phyloP scores from a whole-genome alignment of 108 stramenopile species.

The Nannochloropsis gaditana region DNA sequence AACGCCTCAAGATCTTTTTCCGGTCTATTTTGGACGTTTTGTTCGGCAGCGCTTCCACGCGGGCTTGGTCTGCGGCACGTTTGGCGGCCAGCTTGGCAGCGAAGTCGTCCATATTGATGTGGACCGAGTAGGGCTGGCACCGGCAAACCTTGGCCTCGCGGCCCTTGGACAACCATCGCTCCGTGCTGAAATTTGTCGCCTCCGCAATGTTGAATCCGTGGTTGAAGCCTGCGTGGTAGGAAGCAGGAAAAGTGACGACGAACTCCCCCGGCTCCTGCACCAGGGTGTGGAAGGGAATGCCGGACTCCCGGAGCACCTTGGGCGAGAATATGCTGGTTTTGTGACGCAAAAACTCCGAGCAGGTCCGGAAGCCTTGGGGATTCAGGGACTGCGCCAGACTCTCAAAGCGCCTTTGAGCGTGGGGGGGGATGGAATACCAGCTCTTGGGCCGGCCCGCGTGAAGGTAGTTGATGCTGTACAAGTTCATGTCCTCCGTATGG shows the following conservation, averaged over 20 bases:
- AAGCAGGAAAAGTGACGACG: constrained; percentile 86
- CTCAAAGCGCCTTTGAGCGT: constrained; percentile 72
- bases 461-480: constrained; percentile 91
- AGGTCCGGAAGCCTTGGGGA: constrained; percentile 60
- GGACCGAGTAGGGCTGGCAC: constrained; percentile 81
- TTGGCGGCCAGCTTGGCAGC: constrained; percentile 57
- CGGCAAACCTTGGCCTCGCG: constrained; percentile 70
- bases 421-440: constrained; percentile 87
- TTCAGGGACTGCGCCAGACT: constrained; percentile 64
- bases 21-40: constrained; percentile 22
- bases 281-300: constrained; percentile 77
- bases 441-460: constrained; percentile 94
- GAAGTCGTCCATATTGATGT: constrained; percentile 77
- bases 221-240: constrained; percentile 97
- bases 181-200: constrained; percentile 86
- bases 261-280: constrained; percentile 92
- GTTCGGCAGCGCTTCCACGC: constrained; percentile 35
- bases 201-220: constrained; percentile 95
- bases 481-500: constrained; percentile 97
- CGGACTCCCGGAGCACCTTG: constrained; percentile 70
- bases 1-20: background rate
- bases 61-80: background rate
- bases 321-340: constrained; percentile 85
- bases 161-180: constrained; percentile 83
- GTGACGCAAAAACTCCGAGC: constrained; percentile 88